phyloP scores from a whole-genome alignment of 805 yeast genomes.

The Candida michaelii region DNA sequence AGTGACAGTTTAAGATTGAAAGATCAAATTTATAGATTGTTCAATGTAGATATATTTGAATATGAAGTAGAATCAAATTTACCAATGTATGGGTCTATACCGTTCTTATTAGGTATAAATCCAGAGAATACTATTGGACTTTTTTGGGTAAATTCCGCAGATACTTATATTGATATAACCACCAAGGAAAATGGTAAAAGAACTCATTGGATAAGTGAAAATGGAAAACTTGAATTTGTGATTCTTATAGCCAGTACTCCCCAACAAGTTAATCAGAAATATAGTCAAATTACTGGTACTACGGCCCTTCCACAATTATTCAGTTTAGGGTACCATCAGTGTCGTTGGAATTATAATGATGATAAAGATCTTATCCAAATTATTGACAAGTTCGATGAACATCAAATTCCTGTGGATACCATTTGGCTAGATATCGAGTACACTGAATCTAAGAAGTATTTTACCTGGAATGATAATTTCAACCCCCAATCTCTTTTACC shows the following conservation, averaged over 20 bases:
- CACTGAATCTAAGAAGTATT: constrained; percentile 80
- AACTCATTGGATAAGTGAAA: constrained; percentile 94
- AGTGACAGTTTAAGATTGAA: constrained; percentile 76
- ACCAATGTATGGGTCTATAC: constrained; percentile 96
- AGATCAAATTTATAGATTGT: constrained; percentile 75
- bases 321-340: constrained; percentile 90
- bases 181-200: constrained; percentile 21
- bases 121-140: constrained; percentile 56
- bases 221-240: constrained; percentile 77
- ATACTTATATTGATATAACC: constrained; percentile 77
- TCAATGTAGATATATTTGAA: constrained; percentile 93
- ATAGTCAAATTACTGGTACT: constrained; percentile 71
- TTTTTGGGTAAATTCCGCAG: constrained; percentile 93
- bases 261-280: constrained; percentile 53
- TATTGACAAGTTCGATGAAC: constrained; percentile 64
- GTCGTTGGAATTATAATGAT: constrained; percentile 95
- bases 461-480: constrained; percentile 85
- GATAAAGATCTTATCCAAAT: constrained; percentile 82
- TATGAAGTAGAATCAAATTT: constrained; percentile 77
- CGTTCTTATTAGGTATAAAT: constrained; percentile 74
- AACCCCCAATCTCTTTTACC: constrained; percentile 68
- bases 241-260: constrained; percentile 63
- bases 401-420: constrained; percentile 80
- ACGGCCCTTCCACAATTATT: constrained; percentile 73
- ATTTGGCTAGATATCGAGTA: constrained; percentile 96